A percentile compares a stretch with the other conserved stretches of the same genome.
phyloP scores from a whole-genome alignment of 1,139 yeast species.

The Blastobotrys elegans region DNA sequence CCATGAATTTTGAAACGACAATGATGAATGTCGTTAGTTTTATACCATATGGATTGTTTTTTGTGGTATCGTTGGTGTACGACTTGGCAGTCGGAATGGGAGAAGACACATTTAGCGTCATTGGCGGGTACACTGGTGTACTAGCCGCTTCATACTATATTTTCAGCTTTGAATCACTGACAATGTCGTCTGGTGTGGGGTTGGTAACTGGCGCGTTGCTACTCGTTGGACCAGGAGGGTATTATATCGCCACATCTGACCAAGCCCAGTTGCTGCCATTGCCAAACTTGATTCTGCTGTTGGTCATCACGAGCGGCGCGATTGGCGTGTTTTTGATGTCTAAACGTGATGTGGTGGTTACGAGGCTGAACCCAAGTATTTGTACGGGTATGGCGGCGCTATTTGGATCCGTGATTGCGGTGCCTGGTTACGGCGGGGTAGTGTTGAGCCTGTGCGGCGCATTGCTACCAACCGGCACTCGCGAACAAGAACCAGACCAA shows the following conservation, averaged over 20 bases:
- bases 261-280: conserved; percentile 7
- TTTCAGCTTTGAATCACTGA: conserved; percentile 8
- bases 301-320: conserved; percentile 33
- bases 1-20: conserved; percentile 21
- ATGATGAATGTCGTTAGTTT: conserved; percentile 7
- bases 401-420: conserved; percentile 20
- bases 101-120: neutral
- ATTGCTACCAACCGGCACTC: conserved; percentile 17
- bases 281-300: conserved; percentile 21
- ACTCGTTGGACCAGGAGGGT: neutral
- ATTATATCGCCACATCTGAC: conserved; percentile 1
- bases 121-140: conserved; percentile 21
- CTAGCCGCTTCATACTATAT: conserved; percentile 19
- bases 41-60: conserved; percentile 18
- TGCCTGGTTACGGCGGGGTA: conserved; percentile 19
- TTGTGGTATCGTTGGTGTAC: conserved; percentile 17
- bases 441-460: conserved; percentile 20
- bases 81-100: conserved; percentile 19
- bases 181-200: neutral
- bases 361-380: conserved; percentile 30
- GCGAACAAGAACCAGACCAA: neutral
- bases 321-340: conserved; percentile 34
- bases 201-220: neutral
- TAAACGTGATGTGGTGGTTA: conserved; percentile 32
- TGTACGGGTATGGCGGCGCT: conserved; percentile 24